Base-by-base conservation (phyloP, 495 filamentous ascomycete genomes). In the Chlorociboria aeruginascens region DNA sequence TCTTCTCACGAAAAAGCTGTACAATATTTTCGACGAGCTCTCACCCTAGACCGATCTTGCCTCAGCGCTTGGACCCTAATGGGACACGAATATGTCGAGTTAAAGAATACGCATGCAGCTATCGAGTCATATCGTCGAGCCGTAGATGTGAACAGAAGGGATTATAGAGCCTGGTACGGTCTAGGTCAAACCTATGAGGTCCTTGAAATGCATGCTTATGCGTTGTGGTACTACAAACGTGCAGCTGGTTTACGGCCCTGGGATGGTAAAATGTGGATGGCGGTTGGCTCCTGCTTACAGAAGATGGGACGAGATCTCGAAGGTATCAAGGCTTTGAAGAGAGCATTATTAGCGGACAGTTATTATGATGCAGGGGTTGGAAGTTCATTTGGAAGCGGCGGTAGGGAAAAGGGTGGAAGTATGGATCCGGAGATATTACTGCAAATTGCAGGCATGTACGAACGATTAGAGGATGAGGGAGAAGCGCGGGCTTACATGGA, bases 191-290 rank as follows among this genome's bases (percentile, higher is more conserved):
- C 90, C 0, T 99, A 99, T 56, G 93, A 99, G 61, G 81, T 99
- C 25, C 76, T 99, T 7, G 93, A 97, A 62, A 96, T 96, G 89
- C 85, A 94, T 55, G 83, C 86, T 48, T 99, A 99, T 62, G 86
- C 89, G 4, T 69, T 97, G 0, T 97, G 88, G 74, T 99, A 99
- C 65, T 96, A 92, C 68, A 90, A 99, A 57, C 87, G 89, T 43
- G 92, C 92, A 0, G 90, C 93, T 1, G 85, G 85, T 8, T 71
- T 97, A 3, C 76, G 85, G 8, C 87, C 92, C 0, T 94, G 86
- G 69, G 93, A 99, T 54, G 83, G 87, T 0, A 95, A 95, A 61
- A 94, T 99, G 89, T 99, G 93, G 93, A 82, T 89, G 65, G 93
- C 93, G 0, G 87, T 99, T 34, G 93, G 85, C 13, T 81, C 77